phyloP scores from a whole-genome alignment of 2,329 filamentous ascomycete genomes.

The Colletotrichum salicis region DNA sequence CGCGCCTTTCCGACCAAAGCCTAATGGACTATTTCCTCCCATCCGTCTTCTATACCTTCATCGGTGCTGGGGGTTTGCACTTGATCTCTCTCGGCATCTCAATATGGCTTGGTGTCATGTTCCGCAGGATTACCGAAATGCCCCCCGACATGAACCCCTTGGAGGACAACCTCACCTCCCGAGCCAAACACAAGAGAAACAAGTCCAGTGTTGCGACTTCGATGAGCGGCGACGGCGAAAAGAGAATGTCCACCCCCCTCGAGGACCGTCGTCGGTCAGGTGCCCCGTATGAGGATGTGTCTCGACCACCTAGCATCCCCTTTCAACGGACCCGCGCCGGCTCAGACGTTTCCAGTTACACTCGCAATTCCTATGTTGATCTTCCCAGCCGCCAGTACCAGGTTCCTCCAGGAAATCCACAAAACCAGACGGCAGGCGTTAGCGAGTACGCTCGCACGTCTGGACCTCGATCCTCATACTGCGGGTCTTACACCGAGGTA shows the following conservation, averaged over 20 bases:
- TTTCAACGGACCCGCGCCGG: constrained; percentile 82
- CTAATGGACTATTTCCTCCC: constrained; percentile 71
- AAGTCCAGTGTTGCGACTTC: constrained; percentile 65
- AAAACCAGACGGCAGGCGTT: constrained; percentile 55
- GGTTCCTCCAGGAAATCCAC: constrained; percentile 54
- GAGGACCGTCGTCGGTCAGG: constrained; percentile 56
- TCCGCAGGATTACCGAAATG: constrained; percentile 82
- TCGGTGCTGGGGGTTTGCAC: constrained; percentile 74
- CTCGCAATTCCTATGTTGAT: constrained; percentile 64
- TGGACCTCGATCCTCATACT: constrained; percentile 46
- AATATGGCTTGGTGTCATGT: constrained; percentile 79
- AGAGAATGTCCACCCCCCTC: constrained; percentile 64
- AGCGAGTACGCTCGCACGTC: constrained; percentile 61
- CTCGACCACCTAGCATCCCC: constrained; percentile 69
- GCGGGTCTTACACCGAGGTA: constrained; percentile 62
- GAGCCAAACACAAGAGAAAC: constrained; percentile 79
- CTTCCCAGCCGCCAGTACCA: constrained; percentile 68
- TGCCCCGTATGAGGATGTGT: constrained; percentile 55
- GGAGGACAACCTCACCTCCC: constrained; percentile 84
- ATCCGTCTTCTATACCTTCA: constrained; percentile 75
- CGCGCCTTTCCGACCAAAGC: constrained; percentile 68
- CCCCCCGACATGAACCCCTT: constrained; percentile 97
- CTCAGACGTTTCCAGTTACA: constrained; percentile 67
- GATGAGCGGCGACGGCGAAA: constrained; percentile 61
- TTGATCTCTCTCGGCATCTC: constrained; percentile 76